Conservation (phyloP, 495 filamentous ascomycete species). For the Pyrenula aspistea region DNA sequence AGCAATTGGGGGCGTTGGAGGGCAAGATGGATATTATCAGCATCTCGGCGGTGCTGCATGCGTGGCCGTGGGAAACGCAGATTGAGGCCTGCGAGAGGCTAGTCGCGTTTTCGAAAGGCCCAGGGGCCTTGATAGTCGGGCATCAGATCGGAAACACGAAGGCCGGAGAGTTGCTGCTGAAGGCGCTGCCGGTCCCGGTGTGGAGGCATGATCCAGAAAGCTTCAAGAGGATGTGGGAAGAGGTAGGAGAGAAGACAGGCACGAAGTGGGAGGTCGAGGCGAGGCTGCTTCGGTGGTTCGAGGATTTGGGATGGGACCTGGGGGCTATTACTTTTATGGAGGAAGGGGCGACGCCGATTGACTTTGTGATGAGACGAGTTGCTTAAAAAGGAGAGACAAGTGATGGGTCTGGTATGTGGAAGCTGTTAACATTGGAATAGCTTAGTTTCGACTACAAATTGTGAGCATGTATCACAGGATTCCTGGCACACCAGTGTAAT, state of each 20-base stretch:
- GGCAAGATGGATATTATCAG: constrained; percentile 17
- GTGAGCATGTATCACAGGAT: no score
- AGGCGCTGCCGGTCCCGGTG: constrained; percentile 8
- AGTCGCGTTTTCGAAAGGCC: not conserved
- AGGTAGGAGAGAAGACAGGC: constrained; percentile 33
- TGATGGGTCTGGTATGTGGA: no score
- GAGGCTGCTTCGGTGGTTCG: not conserved
- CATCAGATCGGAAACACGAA: constrained; percentile 29
- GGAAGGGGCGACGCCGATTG: not conserved
- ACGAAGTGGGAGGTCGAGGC: constrained; percentile 30
- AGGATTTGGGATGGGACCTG: not conserved
- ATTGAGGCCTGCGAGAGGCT: constrained; percentile 4
- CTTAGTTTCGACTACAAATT: no score
- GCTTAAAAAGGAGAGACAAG: not conserved
- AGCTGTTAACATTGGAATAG: no score
- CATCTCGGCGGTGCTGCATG: constrained; percentile 18
- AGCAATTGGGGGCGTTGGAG: constrained; percentile 1
- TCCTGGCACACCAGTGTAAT: no score
- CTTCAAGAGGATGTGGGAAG: constrained; percentile 37
- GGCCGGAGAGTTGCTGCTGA: constrained; percentile 11
- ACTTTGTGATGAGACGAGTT: not conserved
- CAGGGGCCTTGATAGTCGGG: constrained; percentile 35
- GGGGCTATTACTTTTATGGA: not conserved
- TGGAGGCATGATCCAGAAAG: constrained; percentile 33
- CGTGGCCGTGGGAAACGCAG: constrained; percentile 20